A percentile compares a stretch with the other conserved stretches of the same genome.
Conservation (phyloP, 352 stramenopile genomes). For the Globisporangium lucens region DNA sequence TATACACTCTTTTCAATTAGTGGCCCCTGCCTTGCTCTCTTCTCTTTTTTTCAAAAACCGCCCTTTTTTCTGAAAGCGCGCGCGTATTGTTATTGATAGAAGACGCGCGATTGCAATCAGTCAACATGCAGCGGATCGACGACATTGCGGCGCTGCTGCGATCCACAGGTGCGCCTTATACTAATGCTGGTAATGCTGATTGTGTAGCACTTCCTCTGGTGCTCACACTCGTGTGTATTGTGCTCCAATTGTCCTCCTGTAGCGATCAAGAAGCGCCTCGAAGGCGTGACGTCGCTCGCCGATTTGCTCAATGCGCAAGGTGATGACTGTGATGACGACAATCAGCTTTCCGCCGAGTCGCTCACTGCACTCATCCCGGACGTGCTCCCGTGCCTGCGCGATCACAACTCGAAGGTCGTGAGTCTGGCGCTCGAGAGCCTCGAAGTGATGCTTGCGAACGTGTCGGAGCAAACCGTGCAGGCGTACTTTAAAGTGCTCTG, state of each 20-base stretch:
- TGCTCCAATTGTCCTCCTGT: neutral
- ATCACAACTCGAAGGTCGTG: constrained; percentile 85
- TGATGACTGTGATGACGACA: constrained; percentile 10
- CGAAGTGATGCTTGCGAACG: constrained; percentile 43
- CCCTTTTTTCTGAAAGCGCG: constrained; percentile 13
- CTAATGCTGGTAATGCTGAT: neutral
- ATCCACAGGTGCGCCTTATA: constrained; percentile 37
- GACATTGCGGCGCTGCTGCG: constrained; percentile 54
- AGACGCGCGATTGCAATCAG: neutral
- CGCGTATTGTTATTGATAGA: constrained; percentile 8
- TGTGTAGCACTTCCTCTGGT: neutral
- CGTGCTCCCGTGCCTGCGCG: constrained; percentile 65
- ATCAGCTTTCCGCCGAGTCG: constrained; percentile 25
- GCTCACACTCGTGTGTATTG: neutral
- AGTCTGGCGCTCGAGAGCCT: constrained; percentile 62
- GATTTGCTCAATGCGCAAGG: constrained; percentile 34
- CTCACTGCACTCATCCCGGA: constrained; percentile 48
- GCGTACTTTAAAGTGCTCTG: constrained; percentile 65
- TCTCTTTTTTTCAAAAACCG: constrained; percentile 11
- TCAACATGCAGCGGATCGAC: constrained; percentile 31
- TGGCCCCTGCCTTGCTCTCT: neutral
- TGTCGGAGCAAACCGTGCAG: constrained; percentile 43
- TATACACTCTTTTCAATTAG: neutral
- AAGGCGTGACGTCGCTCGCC: constrained; percentile 56
- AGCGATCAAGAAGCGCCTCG: constrained; percentile 84